These are phyloP conservation scores for Aspergillus heteromorphus DNA, from an alignment of 495 filamentous ascomycete species.

Conservation along the genomic window DNA sequence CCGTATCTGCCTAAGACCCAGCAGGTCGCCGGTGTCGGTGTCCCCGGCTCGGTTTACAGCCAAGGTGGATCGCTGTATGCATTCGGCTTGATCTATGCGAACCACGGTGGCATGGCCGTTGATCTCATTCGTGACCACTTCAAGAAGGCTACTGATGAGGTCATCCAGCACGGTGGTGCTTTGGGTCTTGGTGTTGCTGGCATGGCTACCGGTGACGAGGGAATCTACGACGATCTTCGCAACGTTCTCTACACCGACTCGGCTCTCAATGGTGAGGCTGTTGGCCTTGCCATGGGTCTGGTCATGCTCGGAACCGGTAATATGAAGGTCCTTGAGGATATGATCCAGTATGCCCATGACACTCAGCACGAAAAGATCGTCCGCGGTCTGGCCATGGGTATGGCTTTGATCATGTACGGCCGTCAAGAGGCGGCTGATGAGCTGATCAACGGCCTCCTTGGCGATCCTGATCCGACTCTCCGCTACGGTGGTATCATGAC, in stretches of 20 bases:
- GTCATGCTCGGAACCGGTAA: conserved; percentile 97
- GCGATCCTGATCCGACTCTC: conserved; percentile 88
- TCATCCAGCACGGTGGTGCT: conserved; percentile 94
- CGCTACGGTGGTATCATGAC: conserved; percentile 99
- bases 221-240: conserved; percentile 88
- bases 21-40: conserved; percentile 50
- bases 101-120: conserved; percentile 90
- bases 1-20: conserved; percentile 83
- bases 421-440: conserved; percentile 92
- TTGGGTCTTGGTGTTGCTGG: conserved; percentile 93
- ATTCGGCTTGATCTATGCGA: conserved; percentile 93
- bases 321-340: conserved; percentile 81
- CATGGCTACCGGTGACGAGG: conserved; percentile 89
- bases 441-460: conserved; percentile 85
- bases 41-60: conserved; percentile 81
- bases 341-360: conserved; percentile 97
- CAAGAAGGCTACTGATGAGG: conserved; percentile 80
- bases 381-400: conserved; percentile 87
- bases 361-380: conserved; percentile 99
- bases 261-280: conserved; percentile 93
- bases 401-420: conserved; percentile 98
- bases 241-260: conserved; percentile 85
- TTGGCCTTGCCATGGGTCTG: conserved; percentile 90
- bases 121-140: conserved; percentile 86
- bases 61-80: conserved; percentile 95